A percentile compares a stretch with the other conserved stretches of the same genome.
phyloP scores from a whole-genome alignment of 1,139 yeast genomes.

The Torulaspora pretoriensis region DNA sequence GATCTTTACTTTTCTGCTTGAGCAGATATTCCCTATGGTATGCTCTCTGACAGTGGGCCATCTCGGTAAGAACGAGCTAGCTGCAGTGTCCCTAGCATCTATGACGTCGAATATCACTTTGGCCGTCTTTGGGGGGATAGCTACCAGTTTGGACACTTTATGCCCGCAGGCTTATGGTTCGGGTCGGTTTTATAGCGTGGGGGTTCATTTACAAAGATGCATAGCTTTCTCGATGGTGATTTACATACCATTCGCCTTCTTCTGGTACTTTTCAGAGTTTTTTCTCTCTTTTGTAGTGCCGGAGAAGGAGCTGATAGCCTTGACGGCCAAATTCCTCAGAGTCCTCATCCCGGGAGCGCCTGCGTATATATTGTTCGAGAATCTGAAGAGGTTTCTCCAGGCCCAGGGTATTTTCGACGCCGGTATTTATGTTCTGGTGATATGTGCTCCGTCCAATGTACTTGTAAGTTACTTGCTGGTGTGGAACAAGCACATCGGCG shows the following conservation, averaged over 20 bases:
- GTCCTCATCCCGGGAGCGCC: slow-evolving; percentile 75
- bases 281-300: slow-evolving; percentile 50
- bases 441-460: slow-evolving; percentile 78
- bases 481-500: slow-evolving; percentile 59
- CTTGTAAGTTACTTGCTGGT: slow-evolving; percentile 70
- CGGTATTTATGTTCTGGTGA: slow-evolving; percentile 68
- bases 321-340: slow-evolving; percentile 64
- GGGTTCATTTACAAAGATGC: slow-evolving; percentile 62
- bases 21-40: slow-evolving; percentile 67
- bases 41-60: slow-evolving; percentile 71
- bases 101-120: slow-evolving; percentile 85
- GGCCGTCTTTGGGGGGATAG: slow-evolving; percentile 82
- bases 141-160: slow-evolving; percentile 81
- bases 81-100: slow-evolving; percentile 80
- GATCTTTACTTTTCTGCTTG: slow-evolving; percentile 62
- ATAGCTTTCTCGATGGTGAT: slow-evolving; percentile 51
- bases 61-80: slow-evolving; percentile 64
- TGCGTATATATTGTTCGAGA: slow-evolving; percentile 78
- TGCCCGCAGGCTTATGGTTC: slow-evolving; percentile 85
- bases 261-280: slow-evolving; percentile 64
- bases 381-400: slow-evolving; percentile 75
- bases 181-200: slow-evolving; percentile 56
- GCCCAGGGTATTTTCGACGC: slow-evolving; percentile 94
- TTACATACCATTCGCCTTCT: slow-evolving; percentile 56
- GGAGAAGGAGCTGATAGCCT: slow-evolving; percentile 50